Evolutionary conservation across 345 rosid genomes (phyloP).

Genomic region (Citrus unshiu): DNA sequence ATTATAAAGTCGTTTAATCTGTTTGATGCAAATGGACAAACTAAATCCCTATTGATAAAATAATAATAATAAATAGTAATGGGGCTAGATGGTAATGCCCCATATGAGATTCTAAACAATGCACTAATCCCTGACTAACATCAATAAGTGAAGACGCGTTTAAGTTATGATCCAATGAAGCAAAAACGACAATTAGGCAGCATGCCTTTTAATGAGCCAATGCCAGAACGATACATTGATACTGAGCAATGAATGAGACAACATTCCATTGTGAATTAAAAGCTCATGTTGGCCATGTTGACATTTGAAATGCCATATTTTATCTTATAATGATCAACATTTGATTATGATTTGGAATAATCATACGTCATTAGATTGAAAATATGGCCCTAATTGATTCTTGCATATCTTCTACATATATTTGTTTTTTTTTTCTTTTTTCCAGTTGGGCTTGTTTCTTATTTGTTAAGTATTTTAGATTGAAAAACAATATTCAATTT

Average conservation of each 20-base stretch:
- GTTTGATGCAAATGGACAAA: background rate
- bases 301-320: background rate
- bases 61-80: background rate
- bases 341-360: slow-evolving; percentile 13
- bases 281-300: slow-evolving; percentile 7
- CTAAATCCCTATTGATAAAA: no score
- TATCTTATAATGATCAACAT: background rate
- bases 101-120: background rate
- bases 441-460: no score
- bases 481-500: background rate
- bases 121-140: background rate
- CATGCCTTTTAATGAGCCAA: slow-evolving; percentile 17
- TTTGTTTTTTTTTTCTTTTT: background rate
- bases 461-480: background rate
- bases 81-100: background rate
- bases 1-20: background rate
- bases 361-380: background rate
- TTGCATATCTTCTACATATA: background rate
- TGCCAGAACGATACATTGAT: slow-evolving; percentile 9
- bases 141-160: slow-evolving; percentile 7
- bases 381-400: slow-evolving; percentile 11
- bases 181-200: background rate
- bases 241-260: background rate
- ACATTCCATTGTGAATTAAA: slow-evolving; percentile 3
- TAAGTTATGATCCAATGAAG: background rate